Conservation (phyloP, 352 stramenopile species). For the Pythium utonaiense region DNA sequence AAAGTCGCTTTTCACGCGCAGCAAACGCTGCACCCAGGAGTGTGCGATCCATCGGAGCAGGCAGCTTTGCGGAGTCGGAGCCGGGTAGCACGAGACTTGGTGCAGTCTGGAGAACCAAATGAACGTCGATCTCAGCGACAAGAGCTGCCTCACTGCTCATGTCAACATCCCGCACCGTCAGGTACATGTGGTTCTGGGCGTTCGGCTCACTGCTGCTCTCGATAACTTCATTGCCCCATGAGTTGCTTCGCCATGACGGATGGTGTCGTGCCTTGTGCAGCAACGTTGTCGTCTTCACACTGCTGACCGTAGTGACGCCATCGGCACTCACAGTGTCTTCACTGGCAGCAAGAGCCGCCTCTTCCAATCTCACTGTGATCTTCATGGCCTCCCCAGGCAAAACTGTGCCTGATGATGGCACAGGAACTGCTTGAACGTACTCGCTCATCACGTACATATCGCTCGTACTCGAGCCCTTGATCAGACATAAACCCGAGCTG, state of each 20-base stretch:
- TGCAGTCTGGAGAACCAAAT: conserved; percentile 52
- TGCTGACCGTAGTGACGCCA: neutral
- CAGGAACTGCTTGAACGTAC: conserved; percentile 66
- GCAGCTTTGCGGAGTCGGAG: conserved; percentile 1
- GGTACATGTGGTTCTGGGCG: conserved; percentile 67
- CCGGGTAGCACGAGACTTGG: conserved; percentile 1
- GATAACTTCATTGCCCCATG: conserved; percentile 60
- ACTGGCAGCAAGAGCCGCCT: conserved; percentile 32
- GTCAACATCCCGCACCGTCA: conserved; percentile 70
- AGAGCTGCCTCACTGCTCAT: conserved; percentile 46
- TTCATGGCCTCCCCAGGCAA: conserved; percentile 70
- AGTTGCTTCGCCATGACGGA: conserved; percentile 80
- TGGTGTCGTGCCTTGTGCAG: conserved; percentile 79
- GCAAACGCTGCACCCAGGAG: conserved; percentile 64
- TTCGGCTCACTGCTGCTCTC: conserved; percentile 39
- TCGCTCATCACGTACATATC: conserved; percentile 79
- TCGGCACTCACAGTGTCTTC: conserved; percentile 15
- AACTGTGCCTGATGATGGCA: conserved; percentile 70
- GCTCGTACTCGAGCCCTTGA: conserved; percentile 46
- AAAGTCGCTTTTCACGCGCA: conserved; percentile 54
- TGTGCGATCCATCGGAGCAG: conserved; percentile 16
- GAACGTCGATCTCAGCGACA: conserved; percentile 61
- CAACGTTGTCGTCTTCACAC: conserved; percentile 20
- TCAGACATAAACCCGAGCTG: conserved; percentile 54
- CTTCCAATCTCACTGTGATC: conserved; percentile 75